Evolutionary conservation across 305 asterid genomes (phyloP).

Genomic region (Ajuga reptans): DNA sequence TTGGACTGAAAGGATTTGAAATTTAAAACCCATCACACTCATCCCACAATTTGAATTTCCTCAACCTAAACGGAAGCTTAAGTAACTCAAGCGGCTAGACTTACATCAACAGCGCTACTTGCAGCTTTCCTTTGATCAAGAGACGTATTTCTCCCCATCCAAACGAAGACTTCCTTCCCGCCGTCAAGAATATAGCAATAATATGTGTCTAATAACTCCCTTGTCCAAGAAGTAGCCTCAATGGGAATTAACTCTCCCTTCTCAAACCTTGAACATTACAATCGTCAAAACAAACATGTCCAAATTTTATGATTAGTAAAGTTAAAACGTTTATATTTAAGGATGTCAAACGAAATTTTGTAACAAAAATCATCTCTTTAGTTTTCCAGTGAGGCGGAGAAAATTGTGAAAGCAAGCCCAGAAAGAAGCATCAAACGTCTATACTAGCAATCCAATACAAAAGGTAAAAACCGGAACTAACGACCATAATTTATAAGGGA

Average conservation of each 20-base stretch:
- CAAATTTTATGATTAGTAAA: constrained; percentile 3
- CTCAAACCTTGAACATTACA: constrained; percentile 34
- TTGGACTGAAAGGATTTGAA: neutral
- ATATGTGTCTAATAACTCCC: constrained; percentile 59
- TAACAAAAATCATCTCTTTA: neutral
- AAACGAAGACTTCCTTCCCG: constrained; percentile 53
- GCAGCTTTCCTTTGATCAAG: constrained; percentile 68
- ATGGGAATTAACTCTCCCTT: constrained; percentile 44
- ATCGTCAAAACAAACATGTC: constrained; percentile 16
- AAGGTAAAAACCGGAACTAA: too few species aligned
- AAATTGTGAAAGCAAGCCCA: too few species aligned
- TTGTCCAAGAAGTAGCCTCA: constrained; percentile 44
- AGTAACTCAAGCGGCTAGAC: constrained; percentile 22
- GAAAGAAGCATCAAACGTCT: neutral
- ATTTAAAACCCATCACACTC: neutral
- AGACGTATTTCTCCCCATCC: constrained; percentile 84
- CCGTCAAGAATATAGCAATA: constrained; percentile 77
- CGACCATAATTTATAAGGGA: too few species aligned
- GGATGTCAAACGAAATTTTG: neutral
- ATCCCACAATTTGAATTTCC: neutral
- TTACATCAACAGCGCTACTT: constrained; percentile 60
- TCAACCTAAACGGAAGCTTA: neutral
- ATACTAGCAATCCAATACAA: neutral
- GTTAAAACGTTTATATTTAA: neutral
- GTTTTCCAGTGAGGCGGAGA: neutral